Evolutionary conservation across 2,329 filamentous ascomycete species (phyloP), one percentile per base, ranked within the genome.

Genomic region (Colletotrichum lentis): DNA sequence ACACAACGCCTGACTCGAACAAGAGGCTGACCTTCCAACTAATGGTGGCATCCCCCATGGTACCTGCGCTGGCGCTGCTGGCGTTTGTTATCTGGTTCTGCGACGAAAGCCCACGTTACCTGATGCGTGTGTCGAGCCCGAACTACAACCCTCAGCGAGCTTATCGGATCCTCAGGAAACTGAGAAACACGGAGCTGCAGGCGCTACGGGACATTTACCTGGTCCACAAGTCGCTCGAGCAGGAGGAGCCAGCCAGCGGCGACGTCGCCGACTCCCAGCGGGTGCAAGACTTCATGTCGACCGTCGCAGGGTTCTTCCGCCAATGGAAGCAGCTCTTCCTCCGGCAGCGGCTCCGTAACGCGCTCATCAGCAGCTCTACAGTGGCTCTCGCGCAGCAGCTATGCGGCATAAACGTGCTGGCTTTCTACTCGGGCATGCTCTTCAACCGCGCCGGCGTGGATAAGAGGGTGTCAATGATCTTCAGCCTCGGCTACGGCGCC

Each of bases 171-270:
- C 70, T 81, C 5, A 64, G 72, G 6, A 75, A 70, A n/a, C 72
- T 82, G 5, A 74, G 80, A 31, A 78, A 79, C 53, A 81, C 79
- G 1, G 73, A 81, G 77, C 73, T 82, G 7, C 79, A 81, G 75
- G 80, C 79, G 0, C 71, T 82, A 3, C 73, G 80, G 11, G 80
- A 82, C 53, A 72, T 82, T 10, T 82, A 82, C 62, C 71, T 81
- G 10, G 75, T 82, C 37, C 75, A 81, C 58, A 52, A 60, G 63
- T 74, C 75, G 3, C 73, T 77, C 41, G 74, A 78, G 43, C 73
- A 75, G 10, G 75, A 77, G 58, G 67, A 69, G 20, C 12, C 52
- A 18, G 22, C 27, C 2, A 37, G 22, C 31, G 50, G 22, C 10
- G 20, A 18, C 6, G 18, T 31, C 7, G 24, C 39, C 7, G 27